A percentile compares a stretch with the other conserved stretches of the same genome.
These are phyloP conservation scores for Tricholoma matsutake DNA, from an alignment of 768 basidiomycete species.

Conservation along the genomic window DNA sequence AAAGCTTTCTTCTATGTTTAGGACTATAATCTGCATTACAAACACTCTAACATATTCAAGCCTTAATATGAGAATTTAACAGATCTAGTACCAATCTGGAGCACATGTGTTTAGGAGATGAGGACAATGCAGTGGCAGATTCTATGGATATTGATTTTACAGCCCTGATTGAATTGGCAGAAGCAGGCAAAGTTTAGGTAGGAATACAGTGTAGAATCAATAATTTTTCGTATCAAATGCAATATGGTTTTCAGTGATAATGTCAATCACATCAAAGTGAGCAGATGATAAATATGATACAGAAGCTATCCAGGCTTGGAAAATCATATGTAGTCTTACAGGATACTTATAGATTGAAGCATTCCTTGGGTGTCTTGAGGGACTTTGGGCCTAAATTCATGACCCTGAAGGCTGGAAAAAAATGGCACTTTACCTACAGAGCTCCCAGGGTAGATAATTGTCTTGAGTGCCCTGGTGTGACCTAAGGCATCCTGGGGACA, in stretches of 20 bases:
- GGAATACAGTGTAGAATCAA: neutral
- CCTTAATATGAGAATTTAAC: too few species aligned
- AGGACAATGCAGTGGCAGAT: too few species aligned
- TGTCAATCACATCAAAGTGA: neutral
- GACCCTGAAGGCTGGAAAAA: neutral
- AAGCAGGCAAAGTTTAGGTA: neutral
- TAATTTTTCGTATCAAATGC: neutral
- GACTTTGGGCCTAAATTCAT: neutral
- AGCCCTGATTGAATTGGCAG: neutral
- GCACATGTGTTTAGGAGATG: too few species aligned
- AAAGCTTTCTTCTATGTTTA: too few species aligned
- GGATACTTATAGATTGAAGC: too few species aligned
- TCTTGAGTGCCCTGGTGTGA: too few species aligned
- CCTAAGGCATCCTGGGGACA: too few species aligned
- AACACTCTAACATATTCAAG: too few species aligned
- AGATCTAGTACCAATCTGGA: neutral
- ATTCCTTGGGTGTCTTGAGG: neutral
- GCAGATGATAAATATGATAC: neutral
- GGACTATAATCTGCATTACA: neutral
- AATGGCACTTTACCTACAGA: too few species aligned
- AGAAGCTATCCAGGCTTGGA: too few species aligned
- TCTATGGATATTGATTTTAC: neutral
- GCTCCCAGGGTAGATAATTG: too few species aligned
- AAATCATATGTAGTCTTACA: neutral
- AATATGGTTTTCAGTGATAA: neutral